phyloP scores from a whole-genome alignment of 1,139 yeast species.

The Magnusiomyces tetraspermus region DNA sequence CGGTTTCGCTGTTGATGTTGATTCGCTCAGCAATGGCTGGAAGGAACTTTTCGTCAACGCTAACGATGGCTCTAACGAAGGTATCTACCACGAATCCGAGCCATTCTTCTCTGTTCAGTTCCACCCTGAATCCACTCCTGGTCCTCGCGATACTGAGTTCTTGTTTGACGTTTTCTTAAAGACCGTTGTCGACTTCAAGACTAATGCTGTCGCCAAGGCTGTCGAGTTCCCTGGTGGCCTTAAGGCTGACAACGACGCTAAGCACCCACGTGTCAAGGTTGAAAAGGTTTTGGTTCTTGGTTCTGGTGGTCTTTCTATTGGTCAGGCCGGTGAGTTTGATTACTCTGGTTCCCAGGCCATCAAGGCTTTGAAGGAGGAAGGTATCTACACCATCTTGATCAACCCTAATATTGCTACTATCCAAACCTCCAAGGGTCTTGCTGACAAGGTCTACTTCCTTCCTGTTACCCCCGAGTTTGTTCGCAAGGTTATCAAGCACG shows the following conservation, averaged over 20 bases:
- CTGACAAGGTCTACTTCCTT: slow-evolving; percentile 93
- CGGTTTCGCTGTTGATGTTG: slow-evolving; percentile 90
- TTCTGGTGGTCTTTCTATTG: slow-evolving; percentile 95
- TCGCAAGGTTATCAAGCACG: slow-evolving; percentile 87
- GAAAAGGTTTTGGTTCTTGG: slow-evolving; percentile 87
- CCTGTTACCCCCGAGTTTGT: slow-evolving; percentile 97
- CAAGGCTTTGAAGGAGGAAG: slow-evolving; percentile 86
- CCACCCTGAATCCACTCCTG: slow-evolving; percentile 99
- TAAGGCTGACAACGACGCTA: slow-evolving; percentile 50
- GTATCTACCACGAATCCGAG: slow-evolving; percentile 76
- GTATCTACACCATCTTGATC: slow-evolving; percentile 87
- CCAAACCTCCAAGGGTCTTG: slow-evolving; percentile 95
- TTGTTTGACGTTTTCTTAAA: slow-evolving; percentile 87
- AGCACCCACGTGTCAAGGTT: slow-evolving; percentile 69
- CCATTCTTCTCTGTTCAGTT: slow-evolving; percentile 95
- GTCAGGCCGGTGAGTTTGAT: slow-evolving; percentile 99
- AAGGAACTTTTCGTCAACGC: slow-evolving; percentile 80
- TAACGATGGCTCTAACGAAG: slow-evolving; percentile 94
- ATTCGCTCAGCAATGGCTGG: slow-evolving; percentile 69
- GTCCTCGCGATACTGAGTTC: slow-evolving; percentile 86
- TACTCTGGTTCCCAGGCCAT: slow-evolving; percentile 78
- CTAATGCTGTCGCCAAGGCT: slow-evolving; percentile 49
- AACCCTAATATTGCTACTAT: slow-evolving; percentile 98
- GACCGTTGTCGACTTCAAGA: slow-evolving; percentile 58
- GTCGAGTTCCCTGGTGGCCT: slow-evolving; percentile 89